phyloP scores from a whole-genome alignment of 805 yeast genomes.

The Kurtzmaniella cleridarum region DNA sequence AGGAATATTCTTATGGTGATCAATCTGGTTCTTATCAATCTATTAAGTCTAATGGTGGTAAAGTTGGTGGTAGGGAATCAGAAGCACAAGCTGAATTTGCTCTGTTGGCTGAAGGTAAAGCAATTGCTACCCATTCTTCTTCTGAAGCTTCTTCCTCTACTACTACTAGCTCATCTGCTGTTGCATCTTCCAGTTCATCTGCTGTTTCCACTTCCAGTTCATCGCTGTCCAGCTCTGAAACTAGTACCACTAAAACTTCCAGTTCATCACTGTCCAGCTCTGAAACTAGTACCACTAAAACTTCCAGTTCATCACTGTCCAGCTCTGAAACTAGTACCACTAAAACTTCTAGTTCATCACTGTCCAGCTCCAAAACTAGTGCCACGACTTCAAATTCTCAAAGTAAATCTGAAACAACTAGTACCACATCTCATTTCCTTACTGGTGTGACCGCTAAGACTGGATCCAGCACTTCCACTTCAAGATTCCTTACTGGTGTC shows the following conservation, averaged over 20 bases:
- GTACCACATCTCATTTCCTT: too few relatives aligned
- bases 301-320: slow-evolving; percentile 6
- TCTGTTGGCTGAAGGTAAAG: slow-evolving; percentile 27
- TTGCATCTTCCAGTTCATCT: slow-evolving; percentile 6
- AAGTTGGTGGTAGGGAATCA: slow-evolving; percentile 52
- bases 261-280: slow-evolving; percentile 5
- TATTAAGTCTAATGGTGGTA: slow-evolving; percentile 52
- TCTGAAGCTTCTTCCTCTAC: slow-evolving; percentile 1
- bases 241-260: slow-evolving; percentile 5
- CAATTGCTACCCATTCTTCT: slow-evolving; percentile 4
- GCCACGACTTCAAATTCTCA: slow-evolving; percentile 9
- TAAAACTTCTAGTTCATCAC: slow-evolving; percentile 1
- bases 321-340: slow-evolving; percentile 6
- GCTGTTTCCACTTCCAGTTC: slow-evolving; percentile 2
- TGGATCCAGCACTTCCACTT: neutral
- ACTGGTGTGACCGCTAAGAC: too few relatives aligned
- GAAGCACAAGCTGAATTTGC: slow-evolving; percentile 34
- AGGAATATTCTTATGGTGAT: slow-evolving; percentile 50
- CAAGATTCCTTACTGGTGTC: neutral
- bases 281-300: slow-evolving; percentile 7
- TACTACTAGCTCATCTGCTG: slow-evolving; percentile 8
- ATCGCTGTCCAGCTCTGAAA: slow-evolving; percentile 3
- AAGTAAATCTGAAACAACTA: neutral
- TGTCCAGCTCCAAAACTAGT: slow-evolving; percentile 7
- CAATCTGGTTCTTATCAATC: slow-evolving; percentile 56